Conservation (phyloP, 2,329 filamentous ascomycete genomes). For the Fusarium zealandicum region DNA sequence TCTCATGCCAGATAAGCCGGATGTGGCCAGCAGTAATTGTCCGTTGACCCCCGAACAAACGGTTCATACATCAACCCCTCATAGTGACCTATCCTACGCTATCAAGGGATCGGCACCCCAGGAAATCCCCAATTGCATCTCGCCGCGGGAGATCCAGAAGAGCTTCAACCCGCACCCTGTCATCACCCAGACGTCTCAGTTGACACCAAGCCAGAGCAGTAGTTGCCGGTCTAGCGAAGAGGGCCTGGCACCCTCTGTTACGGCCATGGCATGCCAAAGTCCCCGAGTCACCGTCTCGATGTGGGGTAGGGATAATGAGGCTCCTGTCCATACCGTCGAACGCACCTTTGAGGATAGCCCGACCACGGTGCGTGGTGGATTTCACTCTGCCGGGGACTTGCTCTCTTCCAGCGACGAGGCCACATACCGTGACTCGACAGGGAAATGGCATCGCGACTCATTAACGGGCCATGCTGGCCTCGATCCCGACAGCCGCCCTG, state of each 20-base stretch:
- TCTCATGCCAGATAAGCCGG: constrained; percentile 21
- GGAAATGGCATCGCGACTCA: constrained; percentile 51
- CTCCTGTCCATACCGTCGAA: constrained; percentile 50
- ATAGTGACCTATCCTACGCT: constrained; percentile 44
- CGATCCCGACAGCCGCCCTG: constrained; percentile 54
- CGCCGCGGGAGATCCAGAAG: constrained; percentile 53
- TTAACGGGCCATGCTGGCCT: constrained; percentile 55
- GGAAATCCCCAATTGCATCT: constrained; percentile 48
- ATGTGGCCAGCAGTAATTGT: constrained; percentile 44
- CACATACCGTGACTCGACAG: constrained; percentile 49
- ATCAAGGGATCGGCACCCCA: constrained; percentile 34
- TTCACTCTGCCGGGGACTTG: constrained; percentile 52
- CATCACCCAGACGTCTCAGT: constrained; percentile 46
- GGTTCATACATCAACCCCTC: constrained; percentile 55
- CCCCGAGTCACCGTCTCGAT: constrained; percentile 64
- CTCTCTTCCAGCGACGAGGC: constrained; percentile 42
- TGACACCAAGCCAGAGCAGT: constrained; percentile 59
- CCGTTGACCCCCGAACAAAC: constrained; percentile 62
- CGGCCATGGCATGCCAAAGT: constrained; percentile 56
- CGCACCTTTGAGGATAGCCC: constrained; percentile 50
- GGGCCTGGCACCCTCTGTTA: constrained; percentile 48
- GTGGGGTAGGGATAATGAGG: constrained; percentile 56
- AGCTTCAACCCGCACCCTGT: constrained; percentile 47
- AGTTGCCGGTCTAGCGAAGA: constrained; percentile 61
- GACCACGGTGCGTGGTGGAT: constrained; percentile 46